phyloP scores from a whole-genome alignment of 2,329 filamentous ascomycete species.

The Xenosphaeropsis pyriputrescens region DNA sequence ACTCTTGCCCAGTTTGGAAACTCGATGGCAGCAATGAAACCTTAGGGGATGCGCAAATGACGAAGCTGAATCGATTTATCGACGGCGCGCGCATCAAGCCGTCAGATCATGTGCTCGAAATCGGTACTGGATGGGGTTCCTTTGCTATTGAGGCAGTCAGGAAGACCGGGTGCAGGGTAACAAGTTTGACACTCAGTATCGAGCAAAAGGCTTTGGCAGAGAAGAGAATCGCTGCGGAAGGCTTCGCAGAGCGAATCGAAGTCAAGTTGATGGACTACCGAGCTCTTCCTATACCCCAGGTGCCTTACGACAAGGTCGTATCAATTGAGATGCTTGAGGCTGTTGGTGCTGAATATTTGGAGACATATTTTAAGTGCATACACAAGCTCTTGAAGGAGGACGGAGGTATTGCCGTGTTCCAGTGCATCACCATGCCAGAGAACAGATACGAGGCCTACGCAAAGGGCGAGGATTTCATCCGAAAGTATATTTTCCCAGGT shows the following conservation, averaged over 20 bases:
- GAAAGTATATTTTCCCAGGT: constrained; percentile 67
- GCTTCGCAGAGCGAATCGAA: constrained; percentile 43
- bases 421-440: constrained; percentile 68
- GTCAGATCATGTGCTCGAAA: constrained; percentile 57
- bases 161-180: constrained; percentile 52
- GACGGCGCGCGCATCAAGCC: constrained; percentile 46
- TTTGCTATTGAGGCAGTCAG: constrained; percentile 57
- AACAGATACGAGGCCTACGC: constrained; percentile 50
- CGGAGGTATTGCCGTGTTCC: constrained; percentile 54
- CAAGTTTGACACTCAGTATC: constrained; percentile 50
- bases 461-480: constrained; percentile 58
- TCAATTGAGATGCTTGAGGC: constrained; percentile 70
- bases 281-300: constrained; percentile 35
- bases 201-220: constrained; percentile 59
- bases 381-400: constrained; percentile 48
- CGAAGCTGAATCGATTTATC: constrained; percentile 53
- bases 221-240: constrained; percentile 43
- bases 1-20: constrained; percentile 56
- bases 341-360: constrained; percentile 52
- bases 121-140: constrained; percentile 63
- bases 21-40: constrained; percentile 33
- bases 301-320: constrained; percentile 53
- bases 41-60: constrained; percentile 50
- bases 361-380: constrained; percentile 52
- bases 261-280: constrained; percentile 58